These are phyloP conservation scores for Cicer chorassanicum DNA, from an alignment of 306 rosid genomes.

Conservation along the genomic window DNA sequence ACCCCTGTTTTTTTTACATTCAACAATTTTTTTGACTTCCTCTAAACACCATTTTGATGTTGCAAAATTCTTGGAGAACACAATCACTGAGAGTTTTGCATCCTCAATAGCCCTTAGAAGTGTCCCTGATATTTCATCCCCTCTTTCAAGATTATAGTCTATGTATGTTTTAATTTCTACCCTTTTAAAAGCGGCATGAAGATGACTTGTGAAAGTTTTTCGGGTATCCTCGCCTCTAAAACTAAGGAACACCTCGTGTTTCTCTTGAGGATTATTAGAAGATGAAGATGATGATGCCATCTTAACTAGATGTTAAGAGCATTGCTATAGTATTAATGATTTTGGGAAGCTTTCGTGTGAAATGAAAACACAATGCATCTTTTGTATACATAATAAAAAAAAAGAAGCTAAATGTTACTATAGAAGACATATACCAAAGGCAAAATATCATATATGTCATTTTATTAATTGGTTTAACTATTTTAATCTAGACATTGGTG, in stretches of 20 bases:
- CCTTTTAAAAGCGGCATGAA: constrained; percentile 2
- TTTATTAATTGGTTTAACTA: no score
- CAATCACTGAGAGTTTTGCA: constrained; percentile 1
- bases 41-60: constrained; percentile 12
- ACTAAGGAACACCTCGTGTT: constrained; percentile 12
- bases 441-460: no score
- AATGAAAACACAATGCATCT: neutral
- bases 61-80: constrained; percentile 8
- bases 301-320: neutral
- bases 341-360: no score
- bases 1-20: neutral
- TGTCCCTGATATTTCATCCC: constrained; percentile 16
- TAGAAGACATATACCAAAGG: no score
- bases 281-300: neutral
- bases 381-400: no score
- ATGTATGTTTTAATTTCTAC: neutral
- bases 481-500: no score
- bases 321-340: neutral
- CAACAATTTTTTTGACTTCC: constrained; percentile 6
- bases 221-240: neutral
- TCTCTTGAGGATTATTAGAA: neutral
- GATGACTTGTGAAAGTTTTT: neutral
- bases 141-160: constrained; percentile 21
- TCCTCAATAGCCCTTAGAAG: constrained; percentile 1
- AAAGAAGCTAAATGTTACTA: no score